Base-by-base conservation (phyloP, 2,329 filamentous ascomycete genomes). In the Alternaria alternata region DNA sequence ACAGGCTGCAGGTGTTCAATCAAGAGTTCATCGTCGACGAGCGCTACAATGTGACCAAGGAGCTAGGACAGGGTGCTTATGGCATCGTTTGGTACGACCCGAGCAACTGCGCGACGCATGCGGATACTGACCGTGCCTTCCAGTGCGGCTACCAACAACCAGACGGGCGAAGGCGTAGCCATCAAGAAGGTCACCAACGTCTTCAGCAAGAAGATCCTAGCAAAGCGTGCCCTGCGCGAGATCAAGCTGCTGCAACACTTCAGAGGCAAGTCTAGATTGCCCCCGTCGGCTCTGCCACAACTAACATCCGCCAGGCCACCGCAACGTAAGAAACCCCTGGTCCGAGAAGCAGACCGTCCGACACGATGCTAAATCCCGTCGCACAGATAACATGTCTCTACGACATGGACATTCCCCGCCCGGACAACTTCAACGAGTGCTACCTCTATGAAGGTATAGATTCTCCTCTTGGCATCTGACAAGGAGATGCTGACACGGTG, bases 131-230 rank as follows among this genome's bases (percentile, higher is more conserved):
- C 62, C 61, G 64, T 65, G 62, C 65, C 65, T 61, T 65, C 66
- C 78, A 97, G 94, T 81, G 94, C 95, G 62, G 95, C 95, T 57
- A 92, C 93, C 68, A 97, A 98, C 85, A 90, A 89, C 78, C 89
- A 93, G 80, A 96, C 91, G 32, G 90, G 89, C 75, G 95, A 99
- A 79, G 94, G 94, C 41, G 94, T 99, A 65, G 95, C 95, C 74
- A 95, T 99, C 85, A 99, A 99, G 83, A 99, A 99, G 83, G 93
- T 99, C 79, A 99, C 95, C 84, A 99, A 99, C 91, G 94, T 99
- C 74, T 99, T 99, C 82, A 97, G 93, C 87, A 99, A 99, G 85
- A 98, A 98, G 88, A 99, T 99, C 72, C 87, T 99, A 69, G 95
- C 95, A 74, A 99, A 99, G 89, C 92, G 95, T 76, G 95, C 95